Conservation (phyloP, 1,139 yeast species). For the Debaryomyces udenii region DNA sequence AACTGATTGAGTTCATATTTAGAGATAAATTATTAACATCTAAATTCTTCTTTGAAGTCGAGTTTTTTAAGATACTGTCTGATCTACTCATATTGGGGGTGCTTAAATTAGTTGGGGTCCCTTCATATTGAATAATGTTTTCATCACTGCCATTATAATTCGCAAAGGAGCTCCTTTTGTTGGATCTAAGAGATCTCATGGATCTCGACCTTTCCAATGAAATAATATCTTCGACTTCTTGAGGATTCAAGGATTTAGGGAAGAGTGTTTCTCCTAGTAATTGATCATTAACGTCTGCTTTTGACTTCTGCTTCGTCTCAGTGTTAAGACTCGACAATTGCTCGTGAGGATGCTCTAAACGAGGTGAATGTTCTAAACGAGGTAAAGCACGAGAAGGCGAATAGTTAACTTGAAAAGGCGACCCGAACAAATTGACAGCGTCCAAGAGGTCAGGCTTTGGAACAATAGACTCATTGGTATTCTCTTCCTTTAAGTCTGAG, state of each 20-base stretch:
- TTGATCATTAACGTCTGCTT: constrained; percentile 16
- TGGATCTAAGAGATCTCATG: constrained; percentile 48
- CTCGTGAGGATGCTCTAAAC: neutral
- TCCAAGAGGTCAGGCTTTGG: constrained; percentile 13
- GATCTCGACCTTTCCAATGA: constrained; percentile 73
- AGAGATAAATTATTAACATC: constrained; percentile 17
- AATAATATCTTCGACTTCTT: constrained; percentile 75
- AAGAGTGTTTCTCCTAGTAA: constrained; percentile 66
- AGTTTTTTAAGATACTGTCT: constrained; percentile 54
- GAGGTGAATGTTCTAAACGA: neutral
- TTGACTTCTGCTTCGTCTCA: constrained; percentile 12
- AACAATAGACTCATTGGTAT: no score
- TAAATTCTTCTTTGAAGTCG: constrained; percentile 13
- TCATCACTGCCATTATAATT: constrained; percentile 54
- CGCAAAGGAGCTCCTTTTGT: constrained; percentile 45
- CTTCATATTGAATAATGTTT: constrained; percentile 39
- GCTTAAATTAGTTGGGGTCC: constrained; percentile 18
- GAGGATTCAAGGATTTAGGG: constrained; percentile 66
- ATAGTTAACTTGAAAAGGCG: constrained; percentile 37
- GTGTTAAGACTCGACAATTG: constrained; percentile 5
- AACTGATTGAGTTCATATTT: constrained; percentile 20
- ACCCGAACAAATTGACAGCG: constrained; percentile 27
- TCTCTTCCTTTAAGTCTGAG: no score
- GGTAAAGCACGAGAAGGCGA: constrained; percentile 9
- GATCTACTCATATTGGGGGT: constrained; percentile 30